These are phyloP conservation scores for Xylariaceae sp. DNA, from an alignment of 2,329 filamentous ascomycete genomes.

Conservation along the genomic window DNA sequence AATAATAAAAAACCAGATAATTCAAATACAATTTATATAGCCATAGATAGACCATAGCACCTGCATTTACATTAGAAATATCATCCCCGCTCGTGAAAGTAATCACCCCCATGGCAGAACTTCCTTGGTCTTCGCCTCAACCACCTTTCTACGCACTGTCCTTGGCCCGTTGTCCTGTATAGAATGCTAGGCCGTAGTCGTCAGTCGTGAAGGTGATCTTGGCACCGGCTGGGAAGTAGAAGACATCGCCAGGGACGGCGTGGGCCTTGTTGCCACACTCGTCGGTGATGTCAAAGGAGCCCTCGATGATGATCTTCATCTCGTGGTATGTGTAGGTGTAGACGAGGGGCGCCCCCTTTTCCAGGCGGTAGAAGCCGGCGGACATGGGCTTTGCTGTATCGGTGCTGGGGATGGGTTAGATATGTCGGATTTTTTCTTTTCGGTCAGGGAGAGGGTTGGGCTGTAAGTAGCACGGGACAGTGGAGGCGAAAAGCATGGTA, in stretches of 20 bases:
- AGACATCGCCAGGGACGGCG: conserved; percentile 60
- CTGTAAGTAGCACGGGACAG: not conserved
- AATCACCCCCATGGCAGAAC: too few species aligned
- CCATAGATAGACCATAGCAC: too few species aligned
- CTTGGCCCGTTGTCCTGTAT: conserved; percentile 37
- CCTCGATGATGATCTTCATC: conserved; percentile 70
- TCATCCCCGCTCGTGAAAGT: too few species aligned
- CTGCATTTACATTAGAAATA: too few species aligned
- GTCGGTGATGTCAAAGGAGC: conserved; percentile 61
- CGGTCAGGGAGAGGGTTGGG: too few species aligned
- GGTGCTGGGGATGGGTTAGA: conserved; percentile 36
- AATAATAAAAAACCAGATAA: too few species aligned
- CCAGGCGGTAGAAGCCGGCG: conserved; percentile 62
- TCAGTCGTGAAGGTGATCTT: conserved; percentile 63
- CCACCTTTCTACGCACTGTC: conserved; percentile 17
- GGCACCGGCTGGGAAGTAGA: conserved; percentile 63
- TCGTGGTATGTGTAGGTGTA: conserved; percentile 69
- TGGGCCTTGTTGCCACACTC: conserved; percentile 56
- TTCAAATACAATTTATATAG: too few species aligned
- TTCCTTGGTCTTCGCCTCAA: too few species aligned
- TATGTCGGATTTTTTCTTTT: too few species aligned
- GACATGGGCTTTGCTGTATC: conserved; percentile 57
- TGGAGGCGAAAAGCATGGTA: not conserved
- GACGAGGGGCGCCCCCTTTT: conserved; percentile 62
- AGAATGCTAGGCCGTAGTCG: conserved; percentile 59